Base-by-base conservation (phyloP, 345 rosid genomes). In the Eutrema yunnanense region DNA sequence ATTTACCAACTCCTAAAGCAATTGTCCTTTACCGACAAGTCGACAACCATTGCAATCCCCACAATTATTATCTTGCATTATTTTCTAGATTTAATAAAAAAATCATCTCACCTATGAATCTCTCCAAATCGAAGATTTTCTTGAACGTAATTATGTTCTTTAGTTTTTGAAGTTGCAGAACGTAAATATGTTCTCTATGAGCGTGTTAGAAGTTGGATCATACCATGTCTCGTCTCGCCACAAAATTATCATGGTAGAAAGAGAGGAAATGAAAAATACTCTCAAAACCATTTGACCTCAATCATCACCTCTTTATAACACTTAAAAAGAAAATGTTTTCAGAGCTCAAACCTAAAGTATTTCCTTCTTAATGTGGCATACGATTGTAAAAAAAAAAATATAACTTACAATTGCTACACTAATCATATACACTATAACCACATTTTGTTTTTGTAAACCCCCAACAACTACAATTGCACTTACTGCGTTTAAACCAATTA, bases 1-100 rank as follows among this genome's bases (percentile, higher is more conserved):
- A 62, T 76, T 76, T 69, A 62, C 71, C 65, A 76, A 69, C 71
- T 76, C 70, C 60, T 48, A 69, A 76, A 76, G 79, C 75, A 62
- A 69, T 61, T 62, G 79, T 63, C 70, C 69, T 76, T 76, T 69
- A 69, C 75, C 71, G 79, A 69, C 79, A 69, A 47, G 14, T 53
- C 65, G 59, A 46, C 71, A 69, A 53, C 51, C n/a, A n/a, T n/a
- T n/a, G n/a, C n/a, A n/a, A 69, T 46, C 60, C 51, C 52, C 79
- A 48, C 71, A 69, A 69, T 62, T 46, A 46, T 47, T 62, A 61
- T 54, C 30, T 62, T 69, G 29, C 29, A 56, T 74, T 37, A 41
- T 59, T 57, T 55, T 49, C 40, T 50, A 13, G 19, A 19, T 30
- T 38, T 43, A 0, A 1, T 10, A 11, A 40, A n/a, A n/a, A 19